These are phyloP conservation scores for Neurospora sp. DNA, from an alignment of 2,329 filamentous ascomycete species.

Conservation along the genomic window DNA sequence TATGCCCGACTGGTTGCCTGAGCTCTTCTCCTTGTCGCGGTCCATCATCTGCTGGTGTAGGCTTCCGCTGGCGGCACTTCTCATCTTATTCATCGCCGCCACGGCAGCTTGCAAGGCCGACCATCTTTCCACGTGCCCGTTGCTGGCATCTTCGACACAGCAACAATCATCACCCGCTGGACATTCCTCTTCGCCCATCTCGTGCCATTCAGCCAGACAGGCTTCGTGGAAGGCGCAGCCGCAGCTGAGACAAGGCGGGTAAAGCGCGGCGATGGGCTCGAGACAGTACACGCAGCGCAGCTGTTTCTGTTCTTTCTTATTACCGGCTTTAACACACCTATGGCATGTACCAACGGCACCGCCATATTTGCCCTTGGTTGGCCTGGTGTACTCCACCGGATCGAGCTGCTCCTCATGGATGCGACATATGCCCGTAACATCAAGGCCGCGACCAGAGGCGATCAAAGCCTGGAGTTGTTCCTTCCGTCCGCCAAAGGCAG, in stretches of 20 bases:
- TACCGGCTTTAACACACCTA: constrained; percentile 16
- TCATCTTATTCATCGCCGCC: constrained; percentile 14
- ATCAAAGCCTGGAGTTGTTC: constrained; percentile 41
- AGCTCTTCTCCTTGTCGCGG: neutral
- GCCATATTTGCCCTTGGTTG: constrained; percentile 26
- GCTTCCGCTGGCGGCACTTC: constrained; percentile 23
- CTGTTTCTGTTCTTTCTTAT: constrained; percentile 37
- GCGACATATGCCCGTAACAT: constrained; percentile 53
- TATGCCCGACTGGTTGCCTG: neutral
- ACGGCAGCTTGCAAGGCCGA: constrained; percentile 40
- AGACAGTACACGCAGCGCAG: constrained; percentile 53
- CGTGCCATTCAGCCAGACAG: constrained; percentile 51
- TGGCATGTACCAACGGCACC: constrained; percentile 37
- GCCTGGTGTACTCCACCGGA: constrained; percentile 39
- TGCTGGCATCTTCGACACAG: constrained; percentile 46
- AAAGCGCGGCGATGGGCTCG: constrained; percentile 50
- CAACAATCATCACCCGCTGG: constrained; percentile 56
- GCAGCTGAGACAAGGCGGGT: constrained; percentile 51
- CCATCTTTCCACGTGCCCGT: constrained; percentile 52
- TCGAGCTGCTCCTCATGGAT: constrained; percentile 54
- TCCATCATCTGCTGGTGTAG: neutral
- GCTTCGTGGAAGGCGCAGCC: constrained; percentile 51
- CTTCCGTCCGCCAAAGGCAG: constrained; percentile 35
- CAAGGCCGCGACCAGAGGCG: constrained; percentile 45
- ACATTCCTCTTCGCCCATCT: constrained; percentile 44